These are phyloP conservation scores for Raphanus raphanistrum DNA, from an alignment of 345 rosid genomes.

Conservation along the genomic window DNA sequence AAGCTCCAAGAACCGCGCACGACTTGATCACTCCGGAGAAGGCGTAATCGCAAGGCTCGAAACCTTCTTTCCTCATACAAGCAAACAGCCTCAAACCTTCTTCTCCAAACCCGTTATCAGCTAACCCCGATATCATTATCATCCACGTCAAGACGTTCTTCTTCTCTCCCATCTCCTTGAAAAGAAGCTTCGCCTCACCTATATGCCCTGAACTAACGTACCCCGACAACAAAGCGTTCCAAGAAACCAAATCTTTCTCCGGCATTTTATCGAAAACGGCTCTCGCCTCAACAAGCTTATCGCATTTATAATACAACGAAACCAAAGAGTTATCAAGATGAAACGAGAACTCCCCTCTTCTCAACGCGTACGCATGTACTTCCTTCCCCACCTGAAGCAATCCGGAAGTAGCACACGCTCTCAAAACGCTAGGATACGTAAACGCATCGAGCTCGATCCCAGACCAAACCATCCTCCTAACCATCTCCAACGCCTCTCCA, in stretches of 20 bases:
- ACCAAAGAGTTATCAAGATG: slow-evolving; percentile 38
- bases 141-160: slow-evolving; percentile 40
- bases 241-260: slow-evolving; percentile 40
- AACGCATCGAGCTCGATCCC: slow-evolving; percentile 42
- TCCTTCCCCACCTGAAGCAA: slow-evolving; percentile 37
- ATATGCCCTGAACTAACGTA: slow-evolving; percentile 42
- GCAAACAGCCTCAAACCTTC: slow-evolving; percentile 40
- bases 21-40: slow-evolving; percentile 39
- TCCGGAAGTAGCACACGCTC: slow-evolving; percentile 41
- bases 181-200: slow-evolving; percentile 41
- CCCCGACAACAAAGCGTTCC: slow-evolving; percentile 44
- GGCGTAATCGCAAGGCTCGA: slow-evolving; percentile 42
- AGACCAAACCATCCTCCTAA: slow-evolving; percentile 31
- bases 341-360: slow-evolving; percentile 34
- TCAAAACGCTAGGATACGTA: slow-evolving; percentile 40
- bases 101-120: slow-evolving; percentile 41
- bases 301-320: slow-evolving; percentile 40
- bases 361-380: slow-evolving; percentile 37
- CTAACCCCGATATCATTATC: slow-evolving; percentile 44
- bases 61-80: slow-evolving; percentile 41
- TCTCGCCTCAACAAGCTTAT: slow-evolving; percentile 36
- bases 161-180: slow-evolving; percentile 40
- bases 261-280: slow-evolving; percentile 39
- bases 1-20: slow-evolving; percentile 38
- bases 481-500: slow-evolving; percentile 40